Conservation (phyloP, 2,329 filamentous ascomycete genomes). For the Nakataea oryzae region DNA sequence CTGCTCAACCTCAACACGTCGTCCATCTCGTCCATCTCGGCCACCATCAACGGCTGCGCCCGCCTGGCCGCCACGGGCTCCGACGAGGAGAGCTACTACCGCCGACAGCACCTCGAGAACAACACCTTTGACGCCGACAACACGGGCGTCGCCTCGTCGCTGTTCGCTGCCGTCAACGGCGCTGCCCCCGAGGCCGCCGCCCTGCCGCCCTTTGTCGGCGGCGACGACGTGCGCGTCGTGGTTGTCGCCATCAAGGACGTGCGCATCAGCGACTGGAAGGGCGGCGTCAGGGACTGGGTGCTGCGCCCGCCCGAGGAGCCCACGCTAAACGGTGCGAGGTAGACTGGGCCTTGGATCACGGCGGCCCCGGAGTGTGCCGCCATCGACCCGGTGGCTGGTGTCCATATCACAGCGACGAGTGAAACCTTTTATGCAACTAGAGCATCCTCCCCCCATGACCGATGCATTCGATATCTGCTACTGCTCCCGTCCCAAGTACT, state of each 20-base stretch:
- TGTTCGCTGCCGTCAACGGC: constrained; percentile 8
- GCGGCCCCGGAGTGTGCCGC: no score
- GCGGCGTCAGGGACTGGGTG: constrained; percentile 74
- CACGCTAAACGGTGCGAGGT: constrained; percentile 28
- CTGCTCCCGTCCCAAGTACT: background rate
- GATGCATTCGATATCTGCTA: no score
- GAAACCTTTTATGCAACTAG: no score
- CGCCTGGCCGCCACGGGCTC: constrained; percentile 61
- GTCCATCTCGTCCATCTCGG: constrained; percentile 77
- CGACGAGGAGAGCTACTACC: constrained; percentile 77
- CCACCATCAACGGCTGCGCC: constrained; percentile 87
- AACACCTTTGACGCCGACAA: constrained; percentile 66
- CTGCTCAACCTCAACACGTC: constrained; percentile 87
- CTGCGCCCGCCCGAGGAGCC: constrained; percentile 24
- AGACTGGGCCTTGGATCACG: background rate
- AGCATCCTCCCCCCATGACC: no score
- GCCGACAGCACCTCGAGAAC: constrained; percentile 75
- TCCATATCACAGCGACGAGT: no score
- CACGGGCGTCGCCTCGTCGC: constrained; percentile 21
- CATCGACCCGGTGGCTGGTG: no score
- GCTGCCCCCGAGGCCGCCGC: constrained; percentile 37
- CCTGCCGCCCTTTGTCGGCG: constrained; percentile 61
- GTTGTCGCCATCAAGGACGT: constrained; percentile 77
- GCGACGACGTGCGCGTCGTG: constrained; percentile 78
- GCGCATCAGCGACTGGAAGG: constrained; percentile 89